Evolutionary conservation across 352 stramenopile species (phyloP), one percentile per base, ranked within the genome.

Genomic region (Globisporangium lucens): DNA sequence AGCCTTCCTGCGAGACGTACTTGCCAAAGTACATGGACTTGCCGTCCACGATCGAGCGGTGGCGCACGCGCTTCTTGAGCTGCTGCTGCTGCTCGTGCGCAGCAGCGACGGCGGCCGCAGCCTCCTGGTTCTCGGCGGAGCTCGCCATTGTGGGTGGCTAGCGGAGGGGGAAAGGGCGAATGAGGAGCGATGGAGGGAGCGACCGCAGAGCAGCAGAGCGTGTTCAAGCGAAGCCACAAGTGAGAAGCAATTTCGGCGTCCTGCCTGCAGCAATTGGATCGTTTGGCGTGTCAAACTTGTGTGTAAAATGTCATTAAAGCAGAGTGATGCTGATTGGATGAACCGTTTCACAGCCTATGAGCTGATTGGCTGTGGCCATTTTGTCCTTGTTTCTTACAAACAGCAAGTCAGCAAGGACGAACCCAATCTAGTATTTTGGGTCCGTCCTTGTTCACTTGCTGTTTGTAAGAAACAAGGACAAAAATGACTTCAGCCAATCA

Each of bases 1-100:
- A 93, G 41, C 85, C 87, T 75, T 94, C 87, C 57, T 90, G 81
- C 36, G 82, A 90, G 47, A 95, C 87, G 61, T 95, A 95, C 71
- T 93, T 95, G 69, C 86, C 84, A 75, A 95, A 95, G 72, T 95
- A 95, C 67, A 81, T 94, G 60, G 87, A 86, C 71, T 95, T 95
- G 60, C 86, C 82, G 56, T 91, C 83, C 13, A 73, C 74, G 38
- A 74, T 81, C 35, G 80, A 89, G 66, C 82, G 83, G 61, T 94
- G 86, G 57, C 86, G 86, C 65, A 94, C 86, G 57, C 86, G 83
- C 64, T 85, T 80, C 41, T 85, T 79, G 30, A 94, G 74, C 56
- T 77, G 75, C 53, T 73, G 70, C 55, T 63, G 49, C 60, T 85
- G 70, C 12, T 67, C 47, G 43, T 81, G 59, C 64, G 56, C 64